A percentile compares a stretch with the other conserved stretches of the same genome.
Conservation (phyloP, 768 basidiomycete genomes). For the Holtermannia corniformis region DNA sequence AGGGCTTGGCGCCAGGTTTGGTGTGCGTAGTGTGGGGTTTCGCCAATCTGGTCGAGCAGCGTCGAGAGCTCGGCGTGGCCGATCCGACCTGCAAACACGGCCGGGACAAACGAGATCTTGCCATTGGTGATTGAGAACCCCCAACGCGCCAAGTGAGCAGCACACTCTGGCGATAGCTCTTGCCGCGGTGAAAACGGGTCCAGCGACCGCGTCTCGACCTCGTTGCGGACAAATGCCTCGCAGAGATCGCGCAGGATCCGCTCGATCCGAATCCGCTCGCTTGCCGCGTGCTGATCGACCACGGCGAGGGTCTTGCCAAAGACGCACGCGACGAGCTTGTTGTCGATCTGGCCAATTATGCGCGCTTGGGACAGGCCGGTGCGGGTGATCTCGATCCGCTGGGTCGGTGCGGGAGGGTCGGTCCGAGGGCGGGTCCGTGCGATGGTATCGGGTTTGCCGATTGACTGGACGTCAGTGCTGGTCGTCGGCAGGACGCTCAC, state of each 20-base stretch:
- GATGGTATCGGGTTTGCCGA: too few species aligned
- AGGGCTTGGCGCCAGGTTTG: background rate
- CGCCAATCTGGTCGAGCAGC: background rate
- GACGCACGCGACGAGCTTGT: slow-evolving; percentile 76
- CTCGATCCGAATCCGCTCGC: slow-evolving; percentile 89
- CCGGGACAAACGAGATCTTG: background rate
- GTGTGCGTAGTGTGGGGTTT: too few species aligned
- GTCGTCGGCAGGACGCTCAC: too few species aligned
- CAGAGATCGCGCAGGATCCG: slow-evolving; percentile 66
- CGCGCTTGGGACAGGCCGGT: slow-evolving; percentile 51
- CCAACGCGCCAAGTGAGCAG: background rate
- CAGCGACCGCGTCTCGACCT: slow-evolving; percentile 23
- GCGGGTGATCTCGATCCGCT: slow-evolving; percentile 47
- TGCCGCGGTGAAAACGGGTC: too few species aligned
- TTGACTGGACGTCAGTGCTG: too few species aligned
- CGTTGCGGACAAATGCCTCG: slow-evolving; percentile 49
- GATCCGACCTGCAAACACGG: background rate
- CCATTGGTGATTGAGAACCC: background rate
- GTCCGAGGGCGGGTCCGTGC: too few species aligned
- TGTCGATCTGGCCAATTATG: slow-evolving; percentile 76
- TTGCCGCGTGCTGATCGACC: slow-evolving; percentile 97
- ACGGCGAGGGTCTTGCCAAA: slow-evolving; percentile 17
- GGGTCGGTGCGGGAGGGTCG: too few species aligned
- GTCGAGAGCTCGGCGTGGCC: background rate
- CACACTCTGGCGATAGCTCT: too few species aligned